Base-by-base conservation (phyloP, 1,284 basidiomycete genomes). In the Ustilago xerochloae region DNA sequence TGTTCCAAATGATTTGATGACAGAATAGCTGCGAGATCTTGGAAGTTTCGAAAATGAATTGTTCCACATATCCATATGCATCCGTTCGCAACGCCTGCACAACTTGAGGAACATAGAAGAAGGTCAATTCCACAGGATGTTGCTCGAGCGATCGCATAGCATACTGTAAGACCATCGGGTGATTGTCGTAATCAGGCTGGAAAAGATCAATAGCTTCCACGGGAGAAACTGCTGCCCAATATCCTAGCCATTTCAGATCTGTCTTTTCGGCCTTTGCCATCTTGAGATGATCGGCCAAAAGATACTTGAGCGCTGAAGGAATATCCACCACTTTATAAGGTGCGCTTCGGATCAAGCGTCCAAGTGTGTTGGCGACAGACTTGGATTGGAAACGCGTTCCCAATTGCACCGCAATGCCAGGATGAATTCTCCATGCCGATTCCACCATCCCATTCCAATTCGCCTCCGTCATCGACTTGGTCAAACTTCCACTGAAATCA, bases 1-100 rank as follows among this genome's bases (percentile, higher is more conserved):
- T 99, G 85, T 99, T 99, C 97, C 97, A 99, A 74, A 99, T 94
- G 71, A 99, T 99, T 86, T 99, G 97, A 85, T 99, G 97, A 83
- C 97, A 99, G 87, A 99, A 99, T 10, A 95, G 86, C 85, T 97
- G 96, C 4, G 95, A 98, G 69, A 99, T 94, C 86, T 94, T 96
- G 12, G 95, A 92, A 0, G 96, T 97, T 86, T 98, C 94, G 77
- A 95, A 95, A 81, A 99, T 94, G 87, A 98, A 99, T 28, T 91
- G 90, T 72, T 92, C 90, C 28, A 99, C 94, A 85, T 99, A 99
- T 48, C 94, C 81, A 45, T 60, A 81, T 88, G 74, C 81, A 92
- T 95, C 95, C 7, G 93, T 88, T 20, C 91, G 89, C 18, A 99
- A 88, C 3, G 94, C 94, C 84, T 99, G 97, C 1, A 99, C 97